Evolutionary conservation across 257 asterid genomes (phyloP).

Genomic region (Penstemon eatonii): DNA sequence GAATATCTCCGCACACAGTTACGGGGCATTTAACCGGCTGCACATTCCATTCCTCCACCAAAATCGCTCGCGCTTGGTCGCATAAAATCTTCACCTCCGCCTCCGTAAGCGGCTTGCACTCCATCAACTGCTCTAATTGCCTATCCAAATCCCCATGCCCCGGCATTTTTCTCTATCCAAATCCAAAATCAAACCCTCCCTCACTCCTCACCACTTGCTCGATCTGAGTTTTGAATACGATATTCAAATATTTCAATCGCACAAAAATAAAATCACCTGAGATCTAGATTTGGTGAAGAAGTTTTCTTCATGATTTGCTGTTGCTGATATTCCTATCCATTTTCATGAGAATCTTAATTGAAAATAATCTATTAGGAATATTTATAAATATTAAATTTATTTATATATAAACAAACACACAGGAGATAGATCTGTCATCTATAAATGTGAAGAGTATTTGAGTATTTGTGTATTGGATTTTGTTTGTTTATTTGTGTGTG

Average conservation of each 20-base stretch:
- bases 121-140: conserved; percentile 88
- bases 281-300: conserved; percentile 37
- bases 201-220: conserved; percentile 28
- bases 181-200: background rate
- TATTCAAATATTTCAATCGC: conserved; percentile 12
- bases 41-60: conserved; percentile 92
- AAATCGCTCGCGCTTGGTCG: conserved; percentile 82
- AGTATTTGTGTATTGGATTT: conserved; percentile 11
- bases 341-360: conserved; percentile 24
- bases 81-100: conserved; percentile 75
- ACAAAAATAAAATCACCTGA: conserved; percentile 24
- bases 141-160: conserved; percentile 85
- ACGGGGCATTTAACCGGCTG: conserved; percentile 97
- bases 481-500: conserved; percentile 28
- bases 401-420: conserved; percentile 10
- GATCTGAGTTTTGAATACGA: conserved; percentile 41
- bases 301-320: conserved; percentile 27
- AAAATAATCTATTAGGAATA: background rate
- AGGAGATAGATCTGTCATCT: conserved; percentile 18
- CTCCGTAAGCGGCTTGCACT: conserved; percentile 81
- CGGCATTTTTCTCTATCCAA: conserved; percentile 55
- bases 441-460: conserved; percentile 15
- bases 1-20: conserved; percentile 91
- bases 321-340: conserved; percentile 31
- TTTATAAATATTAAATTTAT: background rate